Percentiles rank a stretch among this genome's conserved stretches.
Conservation (phyloP, 805 yeast genomes). For the Priceomyces haplophilus region DNA sequence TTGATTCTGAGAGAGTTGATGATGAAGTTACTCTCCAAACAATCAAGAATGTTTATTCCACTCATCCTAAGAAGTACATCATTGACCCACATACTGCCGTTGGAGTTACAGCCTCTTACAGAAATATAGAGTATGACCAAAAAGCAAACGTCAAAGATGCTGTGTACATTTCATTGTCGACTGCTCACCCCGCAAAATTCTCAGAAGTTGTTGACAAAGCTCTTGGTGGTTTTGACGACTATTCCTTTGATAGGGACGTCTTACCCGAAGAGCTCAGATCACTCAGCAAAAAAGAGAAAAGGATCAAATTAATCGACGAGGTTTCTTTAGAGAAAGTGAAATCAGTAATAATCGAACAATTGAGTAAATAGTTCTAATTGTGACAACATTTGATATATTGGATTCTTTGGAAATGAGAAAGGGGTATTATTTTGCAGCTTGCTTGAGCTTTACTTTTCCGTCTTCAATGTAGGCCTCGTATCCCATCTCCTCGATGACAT, state of each 20-base stretch:
- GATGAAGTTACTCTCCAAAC: constrained; percentile 78
- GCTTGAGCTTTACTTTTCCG: constrained; percentile 63
- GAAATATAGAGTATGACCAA: constrained; percentile 50
- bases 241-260: constrained; percentile 84
- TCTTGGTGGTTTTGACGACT: constrained; percentile 59
- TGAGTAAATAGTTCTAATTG: constrained; percentile 22
- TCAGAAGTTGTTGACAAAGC: constrained; percentile 93
- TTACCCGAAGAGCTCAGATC: constrained; percentile 83
- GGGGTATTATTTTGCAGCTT: constrained; percentile 9
- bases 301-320: constrained; percentile 65
- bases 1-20: constrained; percentile 76
- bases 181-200: constrained; percentile 99
- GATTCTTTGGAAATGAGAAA: not conserved
- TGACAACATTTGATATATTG: not conserved
- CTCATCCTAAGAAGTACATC: constrained; percentile 65
- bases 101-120: constrained; percentile 78
- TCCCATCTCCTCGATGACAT: constrained; percentile 64
- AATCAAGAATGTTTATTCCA: constrained; percentile 65
- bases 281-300: constrained; percentile 68
- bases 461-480: constrained; percentile 68
- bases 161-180: constrained; percentile 69
- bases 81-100: constrained; percentile 97
- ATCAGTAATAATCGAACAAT: constrained; percentile 68
- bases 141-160: constrained; percentile 36
- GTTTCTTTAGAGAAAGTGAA: constrained; percentile 76